Base-by-base conservation (phyloP, 2,329 filamentous ascomycete genomes). In the Dactylellina parvicollis region DNA sequence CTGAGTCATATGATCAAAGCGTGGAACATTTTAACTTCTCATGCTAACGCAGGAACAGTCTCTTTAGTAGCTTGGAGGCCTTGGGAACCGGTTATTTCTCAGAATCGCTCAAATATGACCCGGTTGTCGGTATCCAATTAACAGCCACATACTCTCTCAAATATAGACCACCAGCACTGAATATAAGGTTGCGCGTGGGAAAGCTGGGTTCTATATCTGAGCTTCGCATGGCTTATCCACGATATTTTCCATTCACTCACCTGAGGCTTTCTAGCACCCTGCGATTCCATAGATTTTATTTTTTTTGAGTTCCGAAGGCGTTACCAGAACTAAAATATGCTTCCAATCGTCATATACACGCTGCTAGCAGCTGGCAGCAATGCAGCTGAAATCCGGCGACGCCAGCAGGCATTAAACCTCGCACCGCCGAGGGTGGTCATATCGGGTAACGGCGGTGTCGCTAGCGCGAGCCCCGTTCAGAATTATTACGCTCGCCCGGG, bases 311-410 rank as follows among this genome's bases (percentile, higher is more conserved):
- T n/a, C n/a, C n/a, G n/a, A n/a, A n/a, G n/a, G n/a, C 14, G 16
- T 32, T 28, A 22, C 32, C 44, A 44, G 56, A 71, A 49, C 8
- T 7, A 61, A n/a, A 34, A 52, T 14, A 72, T 73, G 69, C 34
- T 52, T 8, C 22, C 59, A 1, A 2, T 40, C 9, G 12, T 65
- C 3, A 26, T 73, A 14, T 56, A 60, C 14, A 18, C 44, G 16
- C 36, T 73, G 36, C 60, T 73, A 14, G 38, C 47, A 34, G 55
- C 54, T 4, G 30, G 67, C 36, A n/a, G 69, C 36, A 20, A 55
- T 54, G 60, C 60, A 26, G 46, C 59, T 20, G 36, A 59, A 46
- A 73, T 73, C 14, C 42, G 36, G 20, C 44, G 69, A 47, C 34
- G 60, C 8, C 66, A 67, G 42, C 36, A 55, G 40, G 47, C 42